Percentiles rank a stretch among this genome's conserved stretches.
Evolutionary conservation across 2,329 filamentous ascomycete species (phyloP).

Genomic region (Phyllosticta citriasiana): DNA sequence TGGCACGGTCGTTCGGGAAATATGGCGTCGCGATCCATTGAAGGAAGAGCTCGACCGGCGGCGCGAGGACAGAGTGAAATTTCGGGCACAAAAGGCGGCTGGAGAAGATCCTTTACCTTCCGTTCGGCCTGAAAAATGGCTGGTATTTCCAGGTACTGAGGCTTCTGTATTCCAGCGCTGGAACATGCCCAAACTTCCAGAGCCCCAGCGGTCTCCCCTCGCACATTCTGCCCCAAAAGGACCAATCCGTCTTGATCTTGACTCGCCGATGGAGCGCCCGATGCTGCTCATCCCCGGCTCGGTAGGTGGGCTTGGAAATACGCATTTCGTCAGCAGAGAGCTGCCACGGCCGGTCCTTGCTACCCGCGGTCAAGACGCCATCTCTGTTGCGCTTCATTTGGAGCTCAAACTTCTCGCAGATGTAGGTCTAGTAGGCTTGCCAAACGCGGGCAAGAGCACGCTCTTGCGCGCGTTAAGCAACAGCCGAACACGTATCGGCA

Average conservation of each 20-base stretch:
- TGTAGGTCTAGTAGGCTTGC: conserved; percentile 85
- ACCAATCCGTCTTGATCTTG: conserved; percentile 53
- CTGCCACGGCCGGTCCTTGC: conserved; percentile 73
- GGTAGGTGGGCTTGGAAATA: conserved; percentile 83
- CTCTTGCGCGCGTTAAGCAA: conserved; percentile 79
- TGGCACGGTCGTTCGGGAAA: conserved; percentile 79
- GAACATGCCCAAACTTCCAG: conserved; percentile 48
- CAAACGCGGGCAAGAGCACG: conserved; percentile 94
- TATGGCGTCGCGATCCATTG: conserved; percentile 67
- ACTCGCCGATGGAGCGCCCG: conserved; percentile 67
- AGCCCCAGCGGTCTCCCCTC: conserved; percentile 46
- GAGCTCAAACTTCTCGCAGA: conserved; percentile 94
- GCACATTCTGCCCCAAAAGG: conserved; percentile 59
- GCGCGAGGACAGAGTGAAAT: conserved; percentile 14
- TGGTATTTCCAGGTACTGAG: conserved; percentile 72
- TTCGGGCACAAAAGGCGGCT: conserved; percentile 19
- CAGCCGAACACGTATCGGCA: conserved; percentile 78
- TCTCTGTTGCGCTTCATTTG: conserved; percentile 70
- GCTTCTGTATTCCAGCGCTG: conserved; percentile 57
- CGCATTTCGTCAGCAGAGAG: conserved; percentile 77
- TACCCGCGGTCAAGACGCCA: conserved; percentile 71
- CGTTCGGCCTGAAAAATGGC: conserved; percentile 59
- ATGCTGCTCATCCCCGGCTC: conserved; percentile 81
- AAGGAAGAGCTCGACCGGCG: conserved; percentile 46
- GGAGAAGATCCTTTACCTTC: conserved; percentile 26